These are phyloP conservation scores for Jamesozyma hellenica DNA, from an alignment of 805 yeast genomes.

Conservation along the genomic window DNA sequence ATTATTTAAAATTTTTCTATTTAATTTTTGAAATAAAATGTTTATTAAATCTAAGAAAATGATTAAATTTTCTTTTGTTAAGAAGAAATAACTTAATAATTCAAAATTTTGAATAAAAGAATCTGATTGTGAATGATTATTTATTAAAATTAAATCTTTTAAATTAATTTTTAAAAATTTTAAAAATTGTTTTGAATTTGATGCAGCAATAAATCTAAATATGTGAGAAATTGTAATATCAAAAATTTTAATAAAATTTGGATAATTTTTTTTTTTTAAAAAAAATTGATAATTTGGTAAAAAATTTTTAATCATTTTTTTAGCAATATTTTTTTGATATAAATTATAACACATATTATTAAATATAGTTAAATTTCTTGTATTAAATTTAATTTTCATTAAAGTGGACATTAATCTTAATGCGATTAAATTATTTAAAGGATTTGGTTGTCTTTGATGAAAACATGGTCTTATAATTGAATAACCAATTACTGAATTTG, in stretches of 20 bases:
- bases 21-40: conserved; percentile 29
- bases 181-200: conserved; percentile 38
- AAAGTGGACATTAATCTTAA: conserved; percentile 22
- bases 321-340: conserved; percentile 6
- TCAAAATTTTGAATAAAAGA: conserved; percentile 32
- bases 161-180: conserved; percentile 17
- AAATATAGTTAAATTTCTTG: conserved; percentile 25
- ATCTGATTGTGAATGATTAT: conserved; percentile 2
- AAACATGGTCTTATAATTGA: conserved; percentile 26
- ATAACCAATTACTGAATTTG: conserved; percentile 22
- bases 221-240: conserved; percentile 25
- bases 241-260: conserved; percentile 8
- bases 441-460: conserved; percentile 29
- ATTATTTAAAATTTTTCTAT: conserved; percentile 38
- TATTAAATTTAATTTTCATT: conserved; percentile 28
- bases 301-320: conserved; percentile 4
- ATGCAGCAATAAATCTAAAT: conserved; percentile 39
- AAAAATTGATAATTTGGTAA: conserved; percentile 15
- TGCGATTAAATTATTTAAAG: conserved; percentile 22
- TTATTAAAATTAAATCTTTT: conserved; percentile 5
- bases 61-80: conserved; percentile 31
- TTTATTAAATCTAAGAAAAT: conserved; percentile 34
- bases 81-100: conserved; percentile 34
- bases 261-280: conserved; percentile 9
- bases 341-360: conserved; percentile 18